phyloP scores from a whole-genome alignment of 768 basidiomycete species.

The Auricularia auricula-judae region DNA sequence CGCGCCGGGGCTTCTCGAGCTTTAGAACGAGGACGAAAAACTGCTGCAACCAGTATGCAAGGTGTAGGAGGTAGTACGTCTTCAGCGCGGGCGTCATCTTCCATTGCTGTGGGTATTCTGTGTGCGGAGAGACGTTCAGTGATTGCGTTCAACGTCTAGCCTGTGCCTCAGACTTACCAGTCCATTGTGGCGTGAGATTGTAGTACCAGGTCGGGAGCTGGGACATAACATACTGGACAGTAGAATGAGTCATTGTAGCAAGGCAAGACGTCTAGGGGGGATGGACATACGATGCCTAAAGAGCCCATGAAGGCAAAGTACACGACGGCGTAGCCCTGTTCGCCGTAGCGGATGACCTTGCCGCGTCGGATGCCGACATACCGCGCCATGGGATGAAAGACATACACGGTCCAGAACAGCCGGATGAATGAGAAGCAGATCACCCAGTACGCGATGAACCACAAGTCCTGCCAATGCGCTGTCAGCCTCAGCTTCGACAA shows the following conservation, averaged over 20 bases:
- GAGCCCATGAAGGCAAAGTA: conserved; percentile 65
- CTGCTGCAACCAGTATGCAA: conserved; percentile 92
- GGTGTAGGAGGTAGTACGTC: conserved; percentile 87
- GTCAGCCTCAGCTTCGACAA: too few relatives aligned
- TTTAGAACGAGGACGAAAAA: conserved; percentile 71
- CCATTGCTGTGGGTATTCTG: conserved; percentile 77
- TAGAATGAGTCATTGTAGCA: not conserved
- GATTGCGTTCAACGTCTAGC: too few relatives aligned
- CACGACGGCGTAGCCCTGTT: conserved; percentile 79
- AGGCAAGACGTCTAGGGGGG: not conserved
- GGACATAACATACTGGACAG: conserved; percentile 64
- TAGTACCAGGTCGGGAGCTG: conserved; percentile 80
- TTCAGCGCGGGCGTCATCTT: conserved; percentile 79
- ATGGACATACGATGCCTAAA: conserved; percentile 64
- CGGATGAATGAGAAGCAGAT: conserved; percentile 84
- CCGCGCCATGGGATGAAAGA: conserved; percentile 58
- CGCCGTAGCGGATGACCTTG: conserved; percentile 79
- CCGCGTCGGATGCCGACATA: conserved; percentile 53
- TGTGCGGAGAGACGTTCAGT: too few relatives aligned
- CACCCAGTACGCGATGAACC: conserved; percentile 75
- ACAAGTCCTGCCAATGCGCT: conserved; percentile 34
- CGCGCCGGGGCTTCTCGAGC: conserved; percentile 91
- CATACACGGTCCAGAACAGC: conserved; percentile 54
- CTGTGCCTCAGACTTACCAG: conserved; percentile 32
- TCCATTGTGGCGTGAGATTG: conserved; percentile 65